These are phyloP conservation scores for Oryza meridionalis DNA, from an alignment of 176 grass and related monocot species.

Conservation along the genomic window DNA sequence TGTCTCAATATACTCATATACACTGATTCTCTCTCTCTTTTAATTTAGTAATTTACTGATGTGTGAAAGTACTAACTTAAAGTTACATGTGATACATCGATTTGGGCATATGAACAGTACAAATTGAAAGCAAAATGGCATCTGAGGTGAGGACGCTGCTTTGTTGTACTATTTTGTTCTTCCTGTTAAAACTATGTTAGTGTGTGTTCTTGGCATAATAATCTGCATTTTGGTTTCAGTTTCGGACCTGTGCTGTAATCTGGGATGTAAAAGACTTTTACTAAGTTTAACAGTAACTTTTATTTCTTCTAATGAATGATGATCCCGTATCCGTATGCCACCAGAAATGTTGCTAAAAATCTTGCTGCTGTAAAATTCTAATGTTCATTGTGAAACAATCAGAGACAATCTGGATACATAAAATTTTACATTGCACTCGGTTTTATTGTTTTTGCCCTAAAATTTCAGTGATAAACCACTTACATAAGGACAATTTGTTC, in stretches of 20 bases:
- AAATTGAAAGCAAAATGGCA: background rate
- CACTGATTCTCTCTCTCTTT: conserved; percentile 13
- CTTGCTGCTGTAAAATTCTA: background rate
- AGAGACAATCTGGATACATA: background rate
- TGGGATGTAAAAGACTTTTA: background rate
- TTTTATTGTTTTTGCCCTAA: conserved; percentile 27
- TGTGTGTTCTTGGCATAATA: background rate
- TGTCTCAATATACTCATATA: background rate
- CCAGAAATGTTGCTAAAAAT: background rate
- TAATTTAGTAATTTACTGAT: background rate
- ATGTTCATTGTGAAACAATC: background rate
- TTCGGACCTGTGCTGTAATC: background rate
- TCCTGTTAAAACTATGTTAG: background rate
- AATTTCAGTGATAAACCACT: conserved; percentile 12
- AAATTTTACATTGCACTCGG: background rate
- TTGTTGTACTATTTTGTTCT: background rate
- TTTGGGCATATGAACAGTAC: background rate
- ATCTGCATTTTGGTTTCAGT: background rate
- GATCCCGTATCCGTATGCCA: background rate
- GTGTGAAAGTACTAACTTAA: conserved; percentile 20
- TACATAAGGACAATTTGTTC: conserved; percentile 16
- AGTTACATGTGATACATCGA: background rate
- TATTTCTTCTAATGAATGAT: background rate
- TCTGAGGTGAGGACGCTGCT: background rate
- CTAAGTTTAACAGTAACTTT: background rate